Evolutionary conservation across 768 basidiomycete genomes (phyloP).

Genomic region (Pisolithus sp.): DNA sequence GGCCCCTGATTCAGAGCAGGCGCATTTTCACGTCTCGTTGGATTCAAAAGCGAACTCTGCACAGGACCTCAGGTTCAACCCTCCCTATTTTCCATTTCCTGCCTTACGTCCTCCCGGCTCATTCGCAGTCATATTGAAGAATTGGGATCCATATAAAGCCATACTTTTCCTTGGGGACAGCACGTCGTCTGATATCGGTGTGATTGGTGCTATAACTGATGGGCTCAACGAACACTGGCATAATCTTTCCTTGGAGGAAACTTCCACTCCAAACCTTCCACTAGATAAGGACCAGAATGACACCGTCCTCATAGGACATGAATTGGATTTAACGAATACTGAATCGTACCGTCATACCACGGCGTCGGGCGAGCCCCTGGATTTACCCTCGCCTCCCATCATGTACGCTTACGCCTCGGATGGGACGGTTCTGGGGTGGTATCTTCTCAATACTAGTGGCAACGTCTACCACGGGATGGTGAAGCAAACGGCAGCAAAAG

Average conservation of each 20-base stretch:
- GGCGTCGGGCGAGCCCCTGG: slow-evolving; percentile 36
- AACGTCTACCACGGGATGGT: slow-evolving; percentile 53
- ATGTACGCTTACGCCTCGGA: slow-evolving; percentile 75
- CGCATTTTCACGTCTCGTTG: slow-evolving; percentile 35
- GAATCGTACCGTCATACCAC: slow-evolving; percentile 32
- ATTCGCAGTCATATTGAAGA: slow-evolving; percentile 32
- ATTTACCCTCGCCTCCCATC: slow-evolving; percentile 49
- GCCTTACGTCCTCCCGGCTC: slow-evolving; percentile 42
- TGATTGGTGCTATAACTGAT: slow-evolving; percentile 30
- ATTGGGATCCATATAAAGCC: slow-evolving; percentile 40
- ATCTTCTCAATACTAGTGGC: slow-evolving; percentile 51
- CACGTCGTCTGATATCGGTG: slow-evolving; percentile 45
- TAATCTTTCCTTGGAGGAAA: slow-evolving; percentile 43
- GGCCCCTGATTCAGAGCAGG: slow-evolving; percentile 34
- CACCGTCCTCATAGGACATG: slow-evolving; percentile 59
- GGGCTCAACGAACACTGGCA: slow-evolving; percentile 34
- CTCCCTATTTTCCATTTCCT: slow-evolving; percentile 39
- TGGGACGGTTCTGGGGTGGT: slow-evolving; percentile 71
- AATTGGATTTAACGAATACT: slow-evolving; percentile 55
- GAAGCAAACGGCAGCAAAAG: slow-evolving; percentile 3
- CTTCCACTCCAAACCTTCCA: slow-evolving; percentile 52
- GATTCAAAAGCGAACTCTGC: slow-evolving; percentile 36
- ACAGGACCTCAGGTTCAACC: slow-evolving; percentile 33
- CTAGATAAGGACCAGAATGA: slow-evolving; percentile 65
- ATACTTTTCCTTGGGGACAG: slow-evolving; percentile 44